Conservation (phyloP, 805 yeast genomes). For the Yamadazyma sp. region DNA sequence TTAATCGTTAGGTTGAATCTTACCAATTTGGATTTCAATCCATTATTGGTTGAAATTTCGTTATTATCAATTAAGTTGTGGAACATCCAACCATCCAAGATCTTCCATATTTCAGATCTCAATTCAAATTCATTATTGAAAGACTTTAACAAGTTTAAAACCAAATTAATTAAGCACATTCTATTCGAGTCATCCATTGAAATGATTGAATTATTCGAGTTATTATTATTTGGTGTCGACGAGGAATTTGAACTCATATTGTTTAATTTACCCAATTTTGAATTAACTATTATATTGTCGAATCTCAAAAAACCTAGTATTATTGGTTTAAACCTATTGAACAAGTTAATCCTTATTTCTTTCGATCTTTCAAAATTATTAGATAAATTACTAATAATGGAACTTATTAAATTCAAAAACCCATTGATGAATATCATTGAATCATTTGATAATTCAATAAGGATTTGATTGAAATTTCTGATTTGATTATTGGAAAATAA, state of each 20-base stretch:
- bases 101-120: conserved; percentile 60
- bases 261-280: conserved; percentile 10
- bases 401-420: conserved; percentile 58
- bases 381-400: conserved; percentile 28
- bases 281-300: conserved; percentile 31
- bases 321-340: conserved; percentile 32
- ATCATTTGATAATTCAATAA: conserved; percentile 71
- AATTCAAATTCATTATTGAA: conserved; percentile 42
- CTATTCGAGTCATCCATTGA: conserved; percentile 34
- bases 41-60: not conserved
- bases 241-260: conserved; percentile 1
- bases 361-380: conserved; percentile 20
- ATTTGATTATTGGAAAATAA: conserved; percentile 16
- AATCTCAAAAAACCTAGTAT: conserved; percentile 35
- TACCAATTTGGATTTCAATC: conserved; percentile 4
- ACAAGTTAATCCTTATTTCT: conserved; percentile 25
- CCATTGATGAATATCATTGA: conserved; percentile 73
- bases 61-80: conserved; percentile 19
- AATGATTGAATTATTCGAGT: conserved; percentile 19
- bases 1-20: conserved; percentile 15
- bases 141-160: conserved; percentile 49
- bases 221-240: conserved; percentile 2
- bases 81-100: conserved; percentile 69
- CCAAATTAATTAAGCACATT: conserved; percentile 29
- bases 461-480: conserved; percentile 31